phyloP scores from a whole-genome alignment of 1,284 basidiomycete species.

The Heterobasidion occidentale region DNA sequence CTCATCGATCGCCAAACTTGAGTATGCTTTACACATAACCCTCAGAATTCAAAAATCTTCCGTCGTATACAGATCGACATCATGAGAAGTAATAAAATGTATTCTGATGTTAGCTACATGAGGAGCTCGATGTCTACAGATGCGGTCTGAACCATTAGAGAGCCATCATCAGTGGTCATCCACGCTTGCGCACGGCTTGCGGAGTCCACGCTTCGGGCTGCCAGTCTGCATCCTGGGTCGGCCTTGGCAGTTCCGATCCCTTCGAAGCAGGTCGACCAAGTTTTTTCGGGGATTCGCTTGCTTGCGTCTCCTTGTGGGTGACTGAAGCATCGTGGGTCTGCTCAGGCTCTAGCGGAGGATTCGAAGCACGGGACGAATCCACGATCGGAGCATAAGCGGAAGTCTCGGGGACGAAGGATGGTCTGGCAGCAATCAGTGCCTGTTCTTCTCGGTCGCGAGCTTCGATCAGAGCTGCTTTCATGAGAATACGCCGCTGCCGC shows the following conservation, averaged over 20 bases:
- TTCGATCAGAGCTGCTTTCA: constrained; percentile 16
- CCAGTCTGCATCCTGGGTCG: constrained; percentile 8
- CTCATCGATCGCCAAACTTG: too few relatives aligned
- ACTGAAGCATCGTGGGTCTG: too few relatives aligned
- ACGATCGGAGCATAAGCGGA: background rate
- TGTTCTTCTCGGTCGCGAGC: constrained; percentile 18
- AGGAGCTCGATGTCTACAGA: too few relatives aligned
- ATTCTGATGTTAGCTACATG: too few relatives aligned
- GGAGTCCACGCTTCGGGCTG: constrained; percentile 11
- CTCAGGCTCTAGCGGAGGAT: too few relatives aligned
- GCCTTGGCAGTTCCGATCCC: background rate
- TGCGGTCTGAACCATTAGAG: too few relatives aligned
- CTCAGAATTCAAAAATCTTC: too few relatives aligned
- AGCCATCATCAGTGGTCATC: background rate
- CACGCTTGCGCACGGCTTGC: background rate
- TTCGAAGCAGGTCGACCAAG: background rate
- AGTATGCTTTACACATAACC: too few relatives aligned
- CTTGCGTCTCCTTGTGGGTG: too few relatives aligned
- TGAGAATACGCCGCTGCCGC: constrained; percentile 14
- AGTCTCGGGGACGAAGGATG: background rate
- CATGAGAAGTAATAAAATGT: too few relatives aligned
- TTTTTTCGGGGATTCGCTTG: background rate
- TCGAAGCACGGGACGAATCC: too few relatives aligned
- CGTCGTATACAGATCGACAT: too few relatives aligned
- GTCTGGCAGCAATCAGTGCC: constrained; percentile 5